phyloP scores from a whole-genome alignment of 208 protist species.

The Acanthamoeba divionensis region DNA sequence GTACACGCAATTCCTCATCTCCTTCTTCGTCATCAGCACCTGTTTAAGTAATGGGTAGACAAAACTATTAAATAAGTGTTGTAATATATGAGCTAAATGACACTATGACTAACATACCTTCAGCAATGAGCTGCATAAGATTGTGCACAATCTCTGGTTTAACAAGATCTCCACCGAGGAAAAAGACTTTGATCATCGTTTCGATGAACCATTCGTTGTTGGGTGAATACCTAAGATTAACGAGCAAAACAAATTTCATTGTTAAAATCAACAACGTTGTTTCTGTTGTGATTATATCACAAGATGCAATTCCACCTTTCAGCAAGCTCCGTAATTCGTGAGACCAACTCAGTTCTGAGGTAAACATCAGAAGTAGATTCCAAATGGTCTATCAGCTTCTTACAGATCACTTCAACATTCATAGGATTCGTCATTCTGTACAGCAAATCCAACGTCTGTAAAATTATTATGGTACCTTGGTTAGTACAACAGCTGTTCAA shows the following conservation, averaged over 20 bases:
- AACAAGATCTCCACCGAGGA: conserved; percentile 83
- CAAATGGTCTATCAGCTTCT: conserved; percentile 87
- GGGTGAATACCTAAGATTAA: conserved; percentile 65
- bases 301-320: conserved; percentile 80
- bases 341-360: conserved; percentile 81
- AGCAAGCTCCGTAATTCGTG: conserved; percentile 84
- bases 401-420: conserved; percentile 89
- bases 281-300: conserved; percentile 71
- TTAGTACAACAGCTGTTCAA: too few species aligned
- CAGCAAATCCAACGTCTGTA: conserved; percentile 87
- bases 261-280: not conserved
- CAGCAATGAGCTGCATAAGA: conserved; percentile 90
- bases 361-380: conserved; percentile 76
- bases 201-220: conserved; percentile 82
- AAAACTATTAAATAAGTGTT: not conserved
- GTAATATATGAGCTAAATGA: not conserved
- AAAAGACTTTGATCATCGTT: conserved; percentile 90
- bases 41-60: not conserved
- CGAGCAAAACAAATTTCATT: not conserved
- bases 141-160: conserved; percentile 81
- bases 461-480: not conserved
- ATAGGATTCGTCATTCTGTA: conserved; percentile 91
- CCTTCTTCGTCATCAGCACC: conserved; percentile 73
- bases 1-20: conserved; percentile 80
- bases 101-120: too few species aligned